Base-by-base conservation (phyloP, 345 rosid species). In the Lumnitzera racemosa region DNA sequence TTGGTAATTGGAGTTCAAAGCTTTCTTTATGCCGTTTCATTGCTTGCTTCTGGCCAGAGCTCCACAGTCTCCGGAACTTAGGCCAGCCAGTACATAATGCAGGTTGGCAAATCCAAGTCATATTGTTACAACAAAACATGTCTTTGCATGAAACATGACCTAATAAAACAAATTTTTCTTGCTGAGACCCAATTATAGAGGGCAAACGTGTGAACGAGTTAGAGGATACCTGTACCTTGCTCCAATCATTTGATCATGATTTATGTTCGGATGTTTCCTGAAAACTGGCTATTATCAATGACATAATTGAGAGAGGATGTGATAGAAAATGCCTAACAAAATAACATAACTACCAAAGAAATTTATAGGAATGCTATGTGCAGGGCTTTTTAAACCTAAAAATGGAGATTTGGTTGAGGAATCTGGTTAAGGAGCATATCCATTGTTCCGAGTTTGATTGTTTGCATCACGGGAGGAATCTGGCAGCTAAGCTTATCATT, bases 391-490 rank as follows among this genome's bases (percentile, higher is more conserved):
- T 46, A 41, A 46, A 59, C 49, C 15, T 59, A 54, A 59, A 24
- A 59, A 59, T 59, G 73, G 51, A 61, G 47, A 47, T 23, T 13
- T 70, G 74, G 74, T 10, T 29, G 27, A 55, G 74, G 62, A 70
- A 70, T 51, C 48, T 70, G 14, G 8, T 70, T 52, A 2, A 50
- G 74, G 20, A 12, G 62, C 13, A 50, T 70, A 11, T 65, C 74
- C 12, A 70, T 70, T 10, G 51, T 56, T 6, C 74, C 74, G 5
- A 70, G 74, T 29, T 49, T 70, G 25, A 47, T 70, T 15, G 70
- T 65, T 15, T 54, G 65, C 49, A 50, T 70, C 55, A 60, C 63
- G 12, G 61, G 74, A 13, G 74, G 74, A 60, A 65, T 0, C 70
- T 66, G 12, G 69, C 74, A 41, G 61, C 65, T 5, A 43, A 53